Evolutionary conservation across 2,329 filamentous ascomycete genomes (phyloP), one percentile per base, ranked within the genome.

Genomic region (Thelonectria olida): DNA sequence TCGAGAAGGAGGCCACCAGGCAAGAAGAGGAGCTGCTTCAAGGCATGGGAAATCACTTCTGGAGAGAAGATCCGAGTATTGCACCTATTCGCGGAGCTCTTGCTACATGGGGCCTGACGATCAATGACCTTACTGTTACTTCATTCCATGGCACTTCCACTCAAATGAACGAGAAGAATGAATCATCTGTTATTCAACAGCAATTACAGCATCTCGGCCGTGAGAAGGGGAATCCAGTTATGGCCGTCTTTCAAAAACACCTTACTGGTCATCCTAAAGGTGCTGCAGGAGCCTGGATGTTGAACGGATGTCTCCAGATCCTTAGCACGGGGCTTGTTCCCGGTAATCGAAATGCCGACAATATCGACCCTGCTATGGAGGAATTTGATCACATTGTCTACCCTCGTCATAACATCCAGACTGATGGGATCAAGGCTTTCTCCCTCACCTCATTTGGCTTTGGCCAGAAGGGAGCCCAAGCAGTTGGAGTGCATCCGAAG

Each of bases 131-230:
- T 34, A 91, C 86, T 70, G 93, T 99, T 65, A 95, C 96, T 15
- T 98, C 96, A 13, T 98, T 98, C 92, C 96, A 99, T 83, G 96
- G 96, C 73, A 99, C 96, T 39, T 98, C 96, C 1, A 99, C 96
- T 67, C 93, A 97, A 76, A 96, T 96, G 70, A 99, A 99, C 79
- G 96, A 99, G 84, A 98, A 98, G 90, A 99, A 99, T 80, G 96
- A 99, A 79, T 98, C 96, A n/a, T 94, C 94, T 54, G 96, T 97
- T 74, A 91, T 99, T 72, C 97, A 95, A 84, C 89, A 97, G 78
- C 96, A 99, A 81, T 88, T 99, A 79, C 90, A 90, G 71, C 96
- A 99, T 76, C 90, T 99, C 54, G 96, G 96, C 68, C 92, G 96
- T 72, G 91, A 90, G 80, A 97, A 97, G 89, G 96, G 96, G 74